These are phyloP conservation scores for Hymenoscyphus scutula DNA, from an alignment of 2,329 filamentous ascomycete species.

Conservation along the genomic window DNA sequence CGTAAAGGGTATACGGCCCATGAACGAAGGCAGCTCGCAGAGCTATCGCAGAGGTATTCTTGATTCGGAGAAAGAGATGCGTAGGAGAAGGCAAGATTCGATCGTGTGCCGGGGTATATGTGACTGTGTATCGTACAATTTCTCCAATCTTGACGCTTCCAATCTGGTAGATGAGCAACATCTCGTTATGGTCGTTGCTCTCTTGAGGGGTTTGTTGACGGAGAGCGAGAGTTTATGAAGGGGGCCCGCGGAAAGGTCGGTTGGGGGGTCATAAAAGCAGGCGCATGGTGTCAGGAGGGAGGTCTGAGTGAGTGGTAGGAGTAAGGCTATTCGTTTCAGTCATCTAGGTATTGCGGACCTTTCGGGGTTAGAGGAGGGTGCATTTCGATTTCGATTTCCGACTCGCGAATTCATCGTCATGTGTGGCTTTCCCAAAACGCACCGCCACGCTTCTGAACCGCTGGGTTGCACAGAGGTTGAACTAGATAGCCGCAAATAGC, in stretches of 20 bases:
- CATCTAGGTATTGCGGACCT: not conserved
- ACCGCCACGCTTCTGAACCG: too few species aligned
- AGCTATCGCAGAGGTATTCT: constrained; percentile 87
- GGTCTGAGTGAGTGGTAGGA: not conserved
- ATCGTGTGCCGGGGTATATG: constrained; percentile 85
- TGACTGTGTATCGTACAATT: constrained; percentile 86
- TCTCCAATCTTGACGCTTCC: constrained; percentile 94
- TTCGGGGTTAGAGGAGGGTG: not conserved
- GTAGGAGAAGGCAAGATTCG: constrained; percentile 84
- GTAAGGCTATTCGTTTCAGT: constrained; percentile 1
- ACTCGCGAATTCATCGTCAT: too few species aligned
- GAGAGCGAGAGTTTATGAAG: not conserved
- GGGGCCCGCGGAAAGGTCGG: not conserved
- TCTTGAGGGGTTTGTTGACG: not conserved
- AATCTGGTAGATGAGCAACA: constrained; percentile 89
- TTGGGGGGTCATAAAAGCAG: constrained; percentile 5
- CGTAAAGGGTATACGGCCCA: constrained; percentile 88
- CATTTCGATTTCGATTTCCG: not conserved
- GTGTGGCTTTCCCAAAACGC: too few species aligned
- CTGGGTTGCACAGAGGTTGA: too few species aligned
- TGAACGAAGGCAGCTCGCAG: constrained; percentile 94
- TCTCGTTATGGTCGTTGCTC: constrained; percentile 40
- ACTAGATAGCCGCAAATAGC: too few species aligned
- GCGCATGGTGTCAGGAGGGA: not conserved
- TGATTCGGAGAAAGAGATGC: constrained; percentile 79